A percentile compares a stretch with the other conserved stretches of the same genome.
These are phyloP conservation scores for Phalaenopsis equestris DNA, from an alignment of 106 monocot species.

Conservation along the genomic window DNA sequence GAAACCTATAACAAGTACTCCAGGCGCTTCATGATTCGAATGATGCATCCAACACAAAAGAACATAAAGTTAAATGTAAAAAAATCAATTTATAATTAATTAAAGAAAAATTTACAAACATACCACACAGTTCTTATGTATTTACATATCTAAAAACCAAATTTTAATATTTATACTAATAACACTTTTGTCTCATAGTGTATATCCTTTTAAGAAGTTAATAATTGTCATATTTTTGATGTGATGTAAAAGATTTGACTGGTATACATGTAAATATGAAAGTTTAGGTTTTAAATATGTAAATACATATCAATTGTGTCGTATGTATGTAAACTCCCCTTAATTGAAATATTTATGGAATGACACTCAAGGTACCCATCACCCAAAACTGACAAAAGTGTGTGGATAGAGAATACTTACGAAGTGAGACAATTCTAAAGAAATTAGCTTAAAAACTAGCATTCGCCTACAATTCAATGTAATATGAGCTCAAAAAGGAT, in stretches of 20 bases:
- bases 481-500: background rate
- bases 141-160: no score
- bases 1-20: background rate
- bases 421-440: no score
- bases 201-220: no score
- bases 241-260: no score
- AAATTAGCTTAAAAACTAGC: background rate
- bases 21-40: background rate
- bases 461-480: constrained; percentile 2
- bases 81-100: background rate
- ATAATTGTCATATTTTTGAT: no score
- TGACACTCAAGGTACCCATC: background rate
- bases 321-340: background rate
- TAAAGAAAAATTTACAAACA: background rate
- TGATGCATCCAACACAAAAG: background rate
- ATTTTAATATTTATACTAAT: no score
- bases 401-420: no score
- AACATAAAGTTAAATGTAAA: background rate
- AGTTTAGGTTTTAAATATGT: no score
- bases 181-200: no score
- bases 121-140: no score
- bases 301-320: background rate
- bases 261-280: no score
- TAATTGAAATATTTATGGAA: background rate
- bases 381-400: background rate